Conservation (phyloP, 2,329 filamentous ascomycete genomes). For the Stromatinia cepivora region DNA sequence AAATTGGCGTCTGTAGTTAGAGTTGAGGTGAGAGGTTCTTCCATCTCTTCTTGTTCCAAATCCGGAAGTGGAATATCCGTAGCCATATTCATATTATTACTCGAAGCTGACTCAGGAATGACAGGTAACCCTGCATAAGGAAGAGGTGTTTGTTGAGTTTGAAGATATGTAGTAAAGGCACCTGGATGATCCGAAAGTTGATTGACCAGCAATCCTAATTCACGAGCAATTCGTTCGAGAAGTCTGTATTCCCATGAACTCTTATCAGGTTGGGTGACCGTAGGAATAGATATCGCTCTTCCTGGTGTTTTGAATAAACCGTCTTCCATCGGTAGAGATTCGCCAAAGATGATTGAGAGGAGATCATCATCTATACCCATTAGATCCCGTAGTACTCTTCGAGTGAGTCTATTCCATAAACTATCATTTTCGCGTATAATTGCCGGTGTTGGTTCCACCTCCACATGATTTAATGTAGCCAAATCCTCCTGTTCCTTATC, state of each 20-base stretch:
- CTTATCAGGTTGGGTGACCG: slow-evolving; percentile 38
- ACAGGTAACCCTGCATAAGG: slow-evolving; percentile 78
- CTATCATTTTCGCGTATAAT: slow-evolving; percentile 59
- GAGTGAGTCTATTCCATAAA: slow-evolving; percentile 78
- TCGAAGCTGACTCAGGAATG: slow-evolving; percentile 51
- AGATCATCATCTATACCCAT: slow-evolving; percentile 88
- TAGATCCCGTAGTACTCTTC: slow-evolving; percentile 82
- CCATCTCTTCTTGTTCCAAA: slow-evolving; percentile 25
- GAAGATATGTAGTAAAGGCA: slow-evolving; percentile 80
- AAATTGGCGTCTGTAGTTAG: slow-evolving; percentile 21
- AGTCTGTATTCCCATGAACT: slow-evolving; percentile 73
- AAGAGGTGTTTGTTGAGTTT: slow-evolving; percentile 62
- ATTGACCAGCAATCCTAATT: slow-evolving; percentile 80
- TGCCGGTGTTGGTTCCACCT: slow-evolving; percentile 32
- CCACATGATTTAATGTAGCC: slow-evolving; percentile 38
- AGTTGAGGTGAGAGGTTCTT: slow-evolving; percentile 25
- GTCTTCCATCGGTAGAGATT: slow-evolving; percentile 60
- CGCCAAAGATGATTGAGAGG: slow-evolving; percentile 84
- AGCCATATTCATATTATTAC: not conserved
- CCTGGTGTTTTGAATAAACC: slow-evolving; percentile 37
- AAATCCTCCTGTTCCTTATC: slow-evolving; percentile 39
- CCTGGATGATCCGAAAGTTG: slow-evolving; percentile 84
- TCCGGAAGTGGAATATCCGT: not conserved
- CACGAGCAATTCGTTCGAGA: slow-evolving; percentile 79
- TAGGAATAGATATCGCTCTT: slow-evolving; percentile 24